Evolutionary conservation across 2,329 filamentous ascomycete genomes (phyloP), one percentile per base, ranked within the genome.

Genomic region (Diplocarpon rosae): DNA sequence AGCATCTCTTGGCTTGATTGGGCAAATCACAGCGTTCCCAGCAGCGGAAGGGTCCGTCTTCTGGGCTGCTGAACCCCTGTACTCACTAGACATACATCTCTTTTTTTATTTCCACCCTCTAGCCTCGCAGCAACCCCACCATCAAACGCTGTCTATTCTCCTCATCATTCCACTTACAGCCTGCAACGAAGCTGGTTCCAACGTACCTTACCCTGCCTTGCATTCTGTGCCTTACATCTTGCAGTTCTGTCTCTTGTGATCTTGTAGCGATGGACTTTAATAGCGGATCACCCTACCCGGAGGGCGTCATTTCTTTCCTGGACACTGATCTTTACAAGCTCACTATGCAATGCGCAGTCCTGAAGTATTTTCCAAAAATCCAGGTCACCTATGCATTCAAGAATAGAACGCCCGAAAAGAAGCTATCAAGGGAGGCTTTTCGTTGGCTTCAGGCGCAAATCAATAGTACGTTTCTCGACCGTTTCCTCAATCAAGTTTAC

Each of bases 281-380:
- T 63, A 76, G 72, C 66, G 75, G 75, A 28, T 77, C 75, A 45
- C 75, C 76, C 46, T 80, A 74, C 51, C 80, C 83, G 4, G 83
- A 85, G 66, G 85, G 85, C 41, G 78, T 90, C 60, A 84, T 80
- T 59, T 90, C 85, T 59, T 83, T 92, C 60, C 71, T 92, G 43
- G 85, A 92, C 60, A 90, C 84, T 13, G 78, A 82, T 55, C 61
- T 98, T 49, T 98, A 63, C 52, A 98, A 98, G 67, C 68, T 98
- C 65, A 98, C 92, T 15, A 98, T 98, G 92, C 92, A 98, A 81
- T 95, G 85, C 62, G 88, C 88, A 50, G 83, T 96, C 53, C 75
- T 93, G 55, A 93, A 93, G 65, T 93, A 89, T 69, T 96, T 94
- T 65, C 83, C 83, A 29, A 73, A 89, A 46, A 69, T 79, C 57